Evolutionary conservation across 2,329 filamentous ascomycete genomes (phyloP).

Genomic region (Monosporascus sp.): DNA sequence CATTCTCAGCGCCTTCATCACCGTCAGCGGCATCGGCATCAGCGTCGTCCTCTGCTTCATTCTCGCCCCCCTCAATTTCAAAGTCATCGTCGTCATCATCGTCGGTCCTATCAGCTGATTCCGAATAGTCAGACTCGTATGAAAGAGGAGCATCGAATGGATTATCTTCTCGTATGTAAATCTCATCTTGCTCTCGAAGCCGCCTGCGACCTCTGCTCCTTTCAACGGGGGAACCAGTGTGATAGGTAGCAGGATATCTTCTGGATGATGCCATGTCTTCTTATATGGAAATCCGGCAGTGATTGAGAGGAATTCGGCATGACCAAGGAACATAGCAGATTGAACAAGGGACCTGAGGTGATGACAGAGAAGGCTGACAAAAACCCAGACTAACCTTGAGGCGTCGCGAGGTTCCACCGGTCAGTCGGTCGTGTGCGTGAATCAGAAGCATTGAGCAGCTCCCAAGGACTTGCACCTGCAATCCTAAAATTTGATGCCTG

Average conservation of each 20-base stretch:
- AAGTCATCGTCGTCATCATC: slow-evolving; percentile 16
- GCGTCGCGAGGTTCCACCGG: slow-evolving; percentile 16
- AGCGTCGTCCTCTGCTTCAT: slow-evolving; percentile 21
- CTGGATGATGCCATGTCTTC: background rate
- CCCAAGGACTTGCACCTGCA: background rate
- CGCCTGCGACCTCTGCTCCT: background rate
- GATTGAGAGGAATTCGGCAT: background rate
- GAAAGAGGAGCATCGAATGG: background rate
- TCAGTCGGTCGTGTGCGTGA: slow-evolving; percentile 6
- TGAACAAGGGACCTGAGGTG: background rate
- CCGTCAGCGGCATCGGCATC: slow-evolving; percentile 20
- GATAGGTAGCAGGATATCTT: background rate
- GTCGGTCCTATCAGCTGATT: slow-evolving; percentile 1
- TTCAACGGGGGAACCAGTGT: background rate
- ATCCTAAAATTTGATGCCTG: slow-evolving; percentile 1
- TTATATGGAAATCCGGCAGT: background rate
- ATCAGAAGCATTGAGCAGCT: slow-evolving; percentile 3
- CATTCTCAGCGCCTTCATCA: slow-evolving; percentile 25
- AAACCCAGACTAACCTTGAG: slow-evolving; percentile 14
- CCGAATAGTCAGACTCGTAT: background rate
- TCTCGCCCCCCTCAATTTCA: slow-evolving; percentile 22
- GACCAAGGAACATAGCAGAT: background rate
- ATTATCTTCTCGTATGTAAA: background rate
- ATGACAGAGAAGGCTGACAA: background rate
- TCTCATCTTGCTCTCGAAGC: background rate